Evolutionary conservation across 495 filamentous ascomycete species (phyloP).

Genomic region (Stereocaulon alpinum): DNA sequence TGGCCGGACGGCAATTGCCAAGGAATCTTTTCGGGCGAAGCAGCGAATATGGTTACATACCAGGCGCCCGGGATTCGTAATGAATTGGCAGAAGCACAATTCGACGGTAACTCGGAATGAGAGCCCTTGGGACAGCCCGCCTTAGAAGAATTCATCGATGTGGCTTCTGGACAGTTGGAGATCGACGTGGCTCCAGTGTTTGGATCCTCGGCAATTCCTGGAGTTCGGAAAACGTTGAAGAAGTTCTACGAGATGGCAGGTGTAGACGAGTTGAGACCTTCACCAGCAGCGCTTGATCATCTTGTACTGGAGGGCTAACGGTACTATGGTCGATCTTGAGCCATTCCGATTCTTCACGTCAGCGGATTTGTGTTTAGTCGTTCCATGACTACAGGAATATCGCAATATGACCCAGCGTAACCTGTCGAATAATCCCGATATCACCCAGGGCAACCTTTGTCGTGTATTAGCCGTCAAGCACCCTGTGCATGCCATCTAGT

Average conservation of each 20-base stretch:
- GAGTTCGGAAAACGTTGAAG: neutral
- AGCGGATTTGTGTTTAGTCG: neutral
- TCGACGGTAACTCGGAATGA: neutral
- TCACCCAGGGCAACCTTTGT: neutral
- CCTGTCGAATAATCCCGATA: neutral
- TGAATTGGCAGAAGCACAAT: neutral
- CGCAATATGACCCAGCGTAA: neutral
- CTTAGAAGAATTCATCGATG: neutral
- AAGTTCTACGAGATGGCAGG: neutral
- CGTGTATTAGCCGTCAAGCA: neutral
- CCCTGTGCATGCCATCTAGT: neutral
- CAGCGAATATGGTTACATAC: neutral
- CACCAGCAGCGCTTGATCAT: neutral
- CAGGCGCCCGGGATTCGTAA: neutral
- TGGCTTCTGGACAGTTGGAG: neutral
- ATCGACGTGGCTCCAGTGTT: neutral
- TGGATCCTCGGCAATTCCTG: neutral
- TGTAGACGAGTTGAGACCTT: neutral
- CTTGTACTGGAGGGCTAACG: neutral
- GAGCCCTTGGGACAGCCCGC: neutral
- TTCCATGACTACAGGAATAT: neutral
- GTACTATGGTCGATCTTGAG: neutral
- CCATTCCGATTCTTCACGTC: neutral
- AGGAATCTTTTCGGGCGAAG: neutral
- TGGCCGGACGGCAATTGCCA: neutral